These are phyloP conservation scores for Phialophora expanda DNA, from an alignment of 2,329 filamentous ascomycete genomes.

Conservation along the genomic window DNA sequence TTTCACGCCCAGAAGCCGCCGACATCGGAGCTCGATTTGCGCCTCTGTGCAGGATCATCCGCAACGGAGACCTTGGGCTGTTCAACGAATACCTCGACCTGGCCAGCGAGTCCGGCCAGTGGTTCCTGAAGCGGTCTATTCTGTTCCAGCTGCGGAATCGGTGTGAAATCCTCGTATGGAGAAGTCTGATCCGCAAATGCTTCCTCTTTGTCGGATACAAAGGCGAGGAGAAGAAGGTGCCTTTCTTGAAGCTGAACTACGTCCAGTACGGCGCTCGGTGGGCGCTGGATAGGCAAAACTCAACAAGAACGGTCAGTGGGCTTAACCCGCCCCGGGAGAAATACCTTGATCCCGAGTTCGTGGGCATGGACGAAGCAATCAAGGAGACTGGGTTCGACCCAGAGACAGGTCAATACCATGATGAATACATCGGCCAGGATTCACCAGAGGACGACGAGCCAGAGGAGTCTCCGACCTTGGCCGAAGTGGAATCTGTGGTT, in stretches of 20 bases:
- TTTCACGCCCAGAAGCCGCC: constrained; percentile 72
- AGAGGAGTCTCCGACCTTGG: constrained; percentile 48
- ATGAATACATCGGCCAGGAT: constrained; percentile 33
- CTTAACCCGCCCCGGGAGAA: constrained; percentile 40
- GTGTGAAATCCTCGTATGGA: constrained; percentile 82
- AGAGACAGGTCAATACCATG: constrained; percentile 33
- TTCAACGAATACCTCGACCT: constrained; percentile 72
- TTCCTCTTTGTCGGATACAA: constrained; percentile 79
- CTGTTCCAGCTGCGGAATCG: constrained; percentile 76
- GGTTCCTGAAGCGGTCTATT: constrained; percentile 77
- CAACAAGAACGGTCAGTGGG: constrained; percentile 20
- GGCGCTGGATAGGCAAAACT: constrained; percentile 39
- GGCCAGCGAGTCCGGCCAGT: constrained; percentile 56
- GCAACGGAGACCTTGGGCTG: constrained; percentile 72
- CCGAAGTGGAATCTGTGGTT: constrained; percentile 77
- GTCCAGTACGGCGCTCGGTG: constrained; percentile 68
- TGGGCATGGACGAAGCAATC: constrained; percentile 43
- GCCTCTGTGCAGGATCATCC: constrained; percentile 74
- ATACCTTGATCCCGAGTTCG: constrained; percentile 49
- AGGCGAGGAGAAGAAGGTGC: constrained; percentile 65
- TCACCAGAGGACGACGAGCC: constrained; percentile 3
- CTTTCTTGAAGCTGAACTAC: constrained; percentile 74
- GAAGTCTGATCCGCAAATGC: constrained; percentile 75
- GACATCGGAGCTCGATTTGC: constrained; percentile 69
- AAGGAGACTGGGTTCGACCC: constrained; percentile 36